Evolutionary conservation across 2,329 filamentous ascomycete genomes (phyloP).

Genomic region (Pseudogymnoascus sp.): DNA sequence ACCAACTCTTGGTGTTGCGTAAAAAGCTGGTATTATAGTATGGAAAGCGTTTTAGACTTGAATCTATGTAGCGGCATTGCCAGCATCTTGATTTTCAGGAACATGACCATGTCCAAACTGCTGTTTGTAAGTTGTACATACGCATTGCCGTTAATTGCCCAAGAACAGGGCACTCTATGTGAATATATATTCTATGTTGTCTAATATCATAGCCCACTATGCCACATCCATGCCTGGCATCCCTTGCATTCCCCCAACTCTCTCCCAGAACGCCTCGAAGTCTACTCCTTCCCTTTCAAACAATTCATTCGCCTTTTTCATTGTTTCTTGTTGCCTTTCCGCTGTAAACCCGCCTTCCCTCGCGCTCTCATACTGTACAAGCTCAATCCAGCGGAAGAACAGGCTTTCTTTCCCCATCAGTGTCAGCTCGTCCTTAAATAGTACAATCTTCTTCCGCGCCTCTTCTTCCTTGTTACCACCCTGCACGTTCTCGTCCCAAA

Average conservation of each 20-base stretch:
- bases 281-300: conserved; percentile 72
- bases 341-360: conserved; percentile 70
- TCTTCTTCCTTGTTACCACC: conserved; percentile 48
- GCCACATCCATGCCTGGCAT: conserved; percentile 41
- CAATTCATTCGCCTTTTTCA: conserved; percentile 65
- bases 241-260: conserved; percentile 55
- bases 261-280: conserved; percentile 72
- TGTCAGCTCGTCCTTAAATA: conserved; percentile 69
- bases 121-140: not conserved
- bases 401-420: conserved; percentile 76
- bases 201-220: not conserved
- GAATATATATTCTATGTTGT: not conserved
- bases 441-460: conserved; percentile 65
- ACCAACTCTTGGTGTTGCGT: conserved; percentile 68
- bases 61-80: conserved; percentile 8
- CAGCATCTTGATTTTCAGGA: conserved; percentile 6
- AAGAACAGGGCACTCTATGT: not conserved
- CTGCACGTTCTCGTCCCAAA: conserved; percentile 53
- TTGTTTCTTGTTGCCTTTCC: conserved; percentile 65
- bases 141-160: not conserved
- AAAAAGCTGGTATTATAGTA: conserved; percentile 5
- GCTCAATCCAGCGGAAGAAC: conserved; percentile 89
- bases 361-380: conserved; percentile 80
- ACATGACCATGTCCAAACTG: not conserved
- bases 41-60: conserved; percentile 7